Evolutionary conservation across 176 grass and related monocot species (phyloP).

Genomic region (Ampelocalamus luodianensis): DNA sequence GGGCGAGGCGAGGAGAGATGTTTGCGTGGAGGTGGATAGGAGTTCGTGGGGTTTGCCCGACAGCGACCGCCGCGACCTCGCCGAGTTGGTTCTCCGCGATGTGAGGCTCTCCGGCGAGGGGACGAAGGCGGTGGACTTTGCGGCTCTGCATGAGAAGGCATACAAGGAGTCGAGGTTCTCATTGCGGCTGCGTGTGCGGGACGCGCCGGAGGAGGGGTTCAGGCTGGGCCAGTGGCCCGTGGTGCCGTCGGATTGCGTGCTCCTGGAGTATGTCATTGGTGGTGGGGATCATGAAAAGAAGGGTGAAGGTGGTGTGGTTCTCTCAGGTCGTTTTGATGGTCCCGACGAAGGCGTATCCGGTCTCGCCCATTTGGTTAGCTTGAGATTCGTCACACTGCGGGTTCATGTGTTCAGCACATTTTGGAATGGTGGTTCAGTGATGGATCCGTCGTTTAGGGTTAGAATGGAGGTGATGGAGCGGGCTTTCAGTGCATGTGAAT

Average conservation of each 20-base stretch:
- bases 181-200: constrained; percentile 63
- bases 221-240: constrained; percentile 77
- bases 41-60: constrained; percentile 19
- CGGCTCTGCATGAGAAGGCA: constrained; percentile 25
- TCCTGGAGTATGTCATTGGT: constrained; percentile 56
- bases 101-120: constrained; percentile 55
- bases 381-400: constrained; percentile 67
- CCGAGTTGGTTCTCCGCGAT: constrained; percentile 66
- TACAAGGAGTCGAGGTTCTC: constrained; percentile 48
- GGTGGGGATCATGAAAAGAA: constrained; percentile 2
- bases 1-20: constrained; percentile 43
- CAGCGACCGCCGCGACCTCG: constrained; percentile 64
- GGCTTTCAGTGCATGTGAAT: constrained; percentile 66
- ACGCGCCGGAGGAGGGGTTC: constrained; percentile 65
- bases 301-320: constrained; percentile 14
- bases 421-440: constrained; percentile 9
- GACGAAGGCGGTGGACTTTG: constrained; percentile 19
- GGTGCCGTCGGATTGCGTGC: constrained; percentile 58
- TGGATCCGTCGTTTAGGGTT: constrained; percentile 45
- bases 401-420: background rate
- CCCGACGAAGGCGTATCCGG: constrained; percentile 76
- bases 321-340: constrained; percentile 74
- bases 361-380: constrained; percentile 67
- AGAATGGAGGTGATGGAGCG: constrained; percentile 71
- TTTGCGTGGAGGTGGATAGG: constrained; percentile 63